Evolutionary conservation across 2,329 filamentous ascomycete genomes (phyloP).

Genomic region (Colletotrichum limetticola): DNA sequence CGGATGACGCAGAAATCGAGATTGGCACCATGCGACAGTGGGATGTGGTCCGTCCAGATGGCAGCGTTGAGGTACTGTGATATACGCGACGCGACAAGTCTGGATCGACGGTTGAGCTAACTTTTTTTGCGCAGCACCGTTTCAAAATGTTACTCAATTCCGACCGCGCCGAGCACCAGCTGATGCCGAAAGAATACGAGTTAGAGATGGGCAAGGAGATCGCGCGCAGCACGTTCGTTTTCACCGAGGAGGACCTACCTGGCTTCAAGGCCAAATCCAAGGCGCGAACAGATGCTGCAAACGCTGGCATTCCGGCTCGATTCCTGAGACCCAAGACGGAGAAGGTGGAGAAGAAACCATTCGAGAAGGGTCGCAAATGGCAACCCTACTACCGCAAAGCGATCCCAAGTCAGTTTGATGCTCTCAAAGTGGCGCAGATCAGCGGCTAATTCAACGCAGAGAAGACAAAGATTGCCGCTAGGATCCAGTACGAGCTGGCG

Average conservation of each 20-base stretch:
- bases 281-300: slow-evolving; percentile 64
- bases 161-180: slow-evolving; percentile 73
- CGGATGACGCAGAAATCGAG: slow-evolving; percentile 84
- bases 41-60: slow-evolving; percentile 63
- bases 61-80: slow-evolving; percentile 49
- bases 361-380: slow-evolving; percentile 55
- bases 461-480: slow-evolving; percentile 80
- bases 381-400: slow-evolving; percentile 76
- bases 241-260: slow-evolving; percentile 83
- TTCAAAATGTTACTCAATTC: slow-evolving; percentile 75
- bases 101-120: not conserved
- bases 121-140: slow-evolving; percentile 46
- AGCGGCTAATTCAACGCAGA: slow-evolving; percentile 60
- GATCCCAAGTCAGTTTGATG: slow-evolving; percentile 73
- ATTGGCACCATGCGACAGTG: slow-evolving; percentile 79
- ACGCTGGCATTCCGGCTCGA: slow-evolving; percentile 68
- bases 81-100: not conserved
- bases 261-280: slow-evolving; percentile 74
- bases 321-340: slow-evolving; percentile 57
- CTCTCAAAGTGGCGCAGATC: not conserved
- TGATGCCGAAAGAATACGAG: slow-evolving; percentile 89
- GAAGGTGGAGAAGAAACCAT: slow-evolving; percentile 58
- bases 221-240: slow-evolving; percentile 81
- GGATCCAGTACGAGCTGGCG: slow-evolving; percentile 80
- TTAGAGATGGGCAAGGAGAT: slow-evolving; percentile 70